phyloP scores from a whole-genome alignment of 768 basidiomycete genomes.

The Xanthoconium stramineum region DNA sequence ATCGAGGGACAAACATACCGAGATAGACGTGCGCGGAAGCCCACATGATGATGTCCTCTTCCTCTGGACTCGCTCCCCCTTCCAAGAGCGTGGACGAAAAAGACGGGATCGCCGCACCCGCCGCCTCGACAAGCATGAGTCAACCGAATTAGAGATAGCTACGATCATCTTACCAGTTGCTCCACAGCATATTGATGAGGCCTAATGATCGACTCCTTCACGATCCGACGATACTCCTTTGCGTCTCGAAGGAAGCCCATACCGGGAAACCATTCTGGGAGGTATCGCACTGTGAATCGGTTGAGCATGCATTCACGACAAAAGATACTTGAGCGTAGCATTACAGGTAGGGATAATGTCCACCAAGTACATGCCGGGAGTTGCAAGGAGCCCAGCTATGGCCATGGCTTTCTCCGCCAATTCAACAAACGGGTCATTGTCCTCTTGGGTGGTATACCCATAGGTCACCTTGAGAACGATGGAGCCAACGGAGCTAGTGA shows the following conservation, averaged over 20 bases:
- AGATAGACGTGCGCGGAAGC: conserved; percentile 5
- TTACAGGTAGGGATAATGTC: conserved; percentile 22
- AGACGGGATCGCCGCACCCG: conserved; percentile 13
- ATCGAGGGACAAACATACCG: neutral
- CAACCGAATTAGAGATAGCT: neutral
- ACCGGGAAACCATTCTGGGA: conserved; percentile 37
- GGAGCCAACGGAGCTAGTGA: conserved; percentile 12
- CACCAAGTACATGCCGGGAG: conserved; percentile 19
- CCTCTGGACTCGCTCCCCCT: conserved; percentile 9
- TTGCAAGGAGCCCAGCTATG: conserved; percentile 1
- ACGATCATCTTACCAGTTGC: conserved; percentile 39
- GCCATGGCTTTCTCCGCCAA: conserved; percentile 25
- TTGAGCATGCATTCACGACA: neutral
- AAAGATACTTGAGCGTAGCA: neutral
- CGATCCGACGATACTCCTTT: conserved; percentile 21
- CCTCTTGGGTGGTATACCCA: conserved; percentile 36
- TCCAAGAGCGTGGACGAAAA: conserved; percentile 16
- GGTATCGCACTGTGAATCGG: conserved; percentile 20
- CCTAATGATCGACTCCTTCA: conserved; percentile 37
- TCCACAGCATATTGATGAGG: conserved; percentile 45
- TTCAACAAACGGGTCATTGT: conserved; percentile 37
- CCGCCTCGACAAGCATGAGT: conserved; percentile 11
- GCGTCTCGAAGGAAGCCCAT: conserved; percentile 33
- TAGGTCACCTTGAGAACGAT: conserved; percentile 40
- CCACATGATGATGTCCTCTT: conserved; percentile 24